Evolutionary conservation across 2,329 filamentous ascomycete species (phyloP).

Genomic region (Akanthomyces lecanii): DNA sequence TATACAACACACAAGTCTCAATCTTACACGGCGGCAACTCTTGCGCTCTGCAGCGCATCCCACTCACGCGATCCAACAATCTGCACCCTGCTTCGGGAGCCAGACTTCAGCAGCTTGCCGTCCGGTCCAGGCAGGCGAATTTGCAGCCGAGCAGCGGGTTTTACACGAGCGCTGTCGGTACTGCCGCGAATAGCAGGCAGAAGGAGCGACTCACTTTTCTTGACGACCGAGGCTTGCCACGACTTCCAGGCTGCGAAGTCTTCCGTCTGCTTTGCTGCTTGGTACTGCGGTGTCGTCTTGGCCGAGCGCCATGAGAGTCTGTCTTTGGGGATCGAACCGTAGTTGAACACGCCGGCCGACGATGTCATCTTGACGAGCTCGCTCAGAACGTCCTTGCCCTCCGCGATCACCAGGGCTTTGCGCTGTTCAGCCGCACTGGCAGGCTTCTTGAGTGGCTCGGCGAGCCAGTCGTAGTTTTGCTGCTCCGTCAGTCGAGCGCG

Average conservation of each 20-base stretch:
- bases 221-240: constrained; percentile 53
- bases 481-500: constrained; percentile 57
- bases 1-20: constrained; percentile 14
- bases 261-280: constrained; percentile 61
- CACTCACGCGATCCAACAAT: constrained; percentile 53
- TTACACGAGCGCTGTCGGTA: constrained; percentile 14
- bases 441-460: constrained; percentile 53
- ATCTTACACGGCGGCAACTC: constrained; percentile 27
- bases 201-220: constrained; percentile 44
- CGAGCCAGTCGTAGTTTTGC: constrained; percentile 53
- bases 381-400: constrained; percentile 60
- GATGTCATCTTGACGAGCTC: constrained; percentile 61
- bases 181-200: constrained; percentile 15
- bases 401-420: constrained; percentile 49
- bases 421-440: constrained; percentile 44
- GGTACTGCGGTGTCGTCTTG: constrained; percentile 60
- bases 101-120: constrained; percentile 39
- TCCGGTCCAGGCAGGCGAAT: constrained; percentile 43
- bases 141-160: constrained; percentile 44
- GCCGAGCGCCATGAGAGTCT: constrained; percentile 63
- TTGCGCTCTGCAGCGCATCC: constrained; percentile 49
- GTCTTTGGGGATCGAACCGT: constrained; percentile 54
- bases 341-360: constrained; percentile 54
- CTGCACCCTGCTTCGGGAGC: constrained; percentile 39
- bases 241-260: constrained; percentile 59